Percentiles rank a stretch among this genome's conserved stretches.
These are phyloP conservation scores for Tulasnella sp. DNA, from an alignment of 768 basidiomycete species.

Conservation along the genomic window DNA sequence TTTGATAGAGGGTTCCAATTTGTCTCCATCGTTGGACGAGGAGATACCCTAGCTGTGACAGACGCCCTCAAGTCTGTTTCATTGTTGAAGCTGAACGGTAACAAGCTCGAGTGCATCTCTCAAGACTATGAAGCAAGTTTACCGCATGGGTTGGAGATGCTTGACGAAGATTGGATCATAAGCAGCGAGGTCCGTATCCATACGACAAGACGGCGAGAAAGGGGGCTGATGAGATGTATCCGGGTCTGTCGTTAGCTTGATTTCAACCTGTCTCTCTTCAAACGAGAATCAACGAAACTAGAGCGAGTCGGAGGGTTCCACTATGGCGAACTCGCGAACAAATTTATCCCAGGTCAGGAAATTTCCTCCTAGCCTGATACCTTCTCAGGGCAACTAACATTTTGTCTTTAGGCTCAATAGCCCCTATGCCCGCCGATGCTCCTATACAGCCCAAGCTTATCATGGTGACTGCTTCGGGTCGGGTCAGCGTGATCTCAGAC, in stretches of 20 bases:
- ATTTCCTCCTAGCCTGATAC: background rate
- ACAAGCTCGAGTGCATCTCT: constrained; percentile 58
- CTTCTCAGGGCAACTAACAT: background rate
- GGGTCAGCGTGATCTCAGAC: constrained; percentile 73
- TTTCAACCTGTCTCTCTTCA: constrained; percentile 68
- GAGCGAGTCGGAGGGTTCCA: constrained; percentile 73
- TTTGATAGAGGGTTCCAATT: constrained; percentile 89
- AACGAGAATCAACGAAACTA: constrained; percentile 54
- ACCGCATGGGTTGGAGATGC: constrained; percentile 67
- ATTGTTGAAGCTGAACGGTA: constrained; percentile 56
- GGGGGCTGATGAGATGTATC: background rate
- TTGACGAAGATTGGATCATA: constrained; percentile 60
- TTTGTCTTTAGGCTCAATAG: constrained; percentile 56
- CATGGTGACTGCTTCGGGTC: constrained; percentile 77
- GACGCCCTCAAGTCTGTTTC: constrained; percentile 83
- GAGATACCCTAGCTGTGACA: constrained; percentile 64
- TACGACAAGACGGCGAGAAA: background rate
- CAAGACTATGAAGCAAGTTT: constrained; percentile 77
- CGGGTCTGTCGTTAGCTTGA: constrained; percentile 54
- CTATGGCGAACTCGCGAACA: constrained; percentile 75
- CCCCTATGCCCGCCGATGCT: constrained; percentile 49
- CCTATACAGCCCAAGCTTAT: constrained; percentile 61
- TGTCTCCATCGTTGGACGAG: constrained; percentile 62
- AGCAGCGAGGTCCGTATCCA: constrained; percentile 69
- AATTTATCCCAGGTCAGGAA: constrained; percentile 65